These are phyloP conservation scores for Karstenula rhodostoma DNA, from an alignment of 2,329 filamentous ascomycete species.

Conservation along the genomic window DNA sequence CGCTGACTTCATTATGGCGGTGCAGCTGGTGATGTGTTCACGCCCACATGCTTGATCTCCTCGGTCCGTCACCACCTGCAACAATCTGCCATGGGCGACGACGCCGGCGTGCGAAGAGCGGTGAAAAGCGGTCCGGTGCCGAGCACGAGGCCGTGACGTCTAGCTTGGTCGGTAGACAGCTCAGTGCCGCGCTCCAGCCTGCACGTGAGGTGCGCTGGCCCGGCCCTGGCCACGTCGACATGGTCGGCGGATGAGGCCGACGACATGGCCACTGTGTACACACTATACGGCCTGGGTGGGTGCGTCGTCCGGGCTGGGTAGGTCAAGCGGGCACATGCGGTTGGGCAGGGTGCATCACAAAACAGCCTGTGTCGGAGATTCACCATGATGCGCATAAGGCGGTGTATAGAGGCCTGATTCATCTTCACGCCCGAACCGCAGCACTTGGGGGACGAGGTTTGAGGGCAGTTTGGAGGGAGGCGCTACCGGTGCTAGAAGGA, in stretches of 20 bases:
- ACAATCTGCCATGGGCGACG: no score
- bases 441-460: slow-evolving; percentile 32
- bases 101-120: slow-evolving; percentile 21
- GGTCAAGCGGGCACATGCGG: slow-evolving; percentile 24
- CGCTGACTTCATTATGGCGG: slow-evolving; percentile 48
- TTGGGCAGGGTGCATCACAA: slow-evolving; percentile 36
- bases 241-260: slow-evolving; percentile 12
- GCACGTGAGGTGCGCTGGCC: slow-evolving; percentile 41
- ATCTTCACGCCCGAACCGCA: slow-evolving; percentile 35
- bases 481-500: slow-evolving; percentile 40
- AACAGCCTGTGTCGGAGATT: slow-evolving; percentile 27
- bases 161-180: slow-evolving; percentile 33
- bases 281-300: no score
- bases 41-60: slow-evolving; percentile 37
- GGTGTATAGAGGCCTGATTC: slow-evolving; percentile 46
- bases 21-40: slow-evolving; percentile 48
- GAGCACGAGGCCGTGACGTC: slow-evolving; percentile 37
- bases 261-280: no score
- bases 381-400: slow-evolving; percentile 45
- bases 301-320: background rate
- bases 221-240: slow-evolving; percentile 43
- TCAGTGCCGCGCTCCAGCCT: slow-evolving; percentile 15
- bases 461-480: slow-evolving; percentile 39
- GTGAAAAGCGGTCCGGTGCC: slow-evolving; percentile 48
- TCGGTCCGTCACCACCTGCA: no score